These are phyloP conservation scores for Kodamaea alishanica DNA, from an alignment of 1,139 yeast genomes.

Conservation along the genomic window DNA sequence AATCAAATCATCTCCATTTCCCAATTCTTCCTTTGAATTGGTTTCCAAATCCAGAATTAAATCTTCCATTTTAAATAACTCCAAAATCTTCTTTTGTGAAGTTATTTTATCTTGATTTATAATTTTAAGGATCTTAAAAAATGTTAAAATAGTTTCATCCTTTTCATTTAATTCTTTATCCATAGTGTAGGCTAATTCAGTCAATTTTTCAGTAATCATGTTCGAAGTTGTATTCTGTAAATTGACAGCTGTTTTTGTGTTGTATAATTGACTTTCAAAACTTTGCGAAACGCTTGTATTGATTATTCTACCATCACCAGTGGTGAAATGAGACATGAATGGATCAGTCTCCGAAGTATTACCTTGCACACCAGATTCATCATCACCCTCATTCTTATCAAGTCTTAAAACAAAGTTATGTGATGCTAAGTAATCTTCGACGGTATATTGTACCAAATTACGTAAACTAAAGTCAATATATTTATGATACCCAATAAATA, in stretches of 20 bases:
- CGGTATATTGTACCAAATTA: slow-evolving; percentile 69
- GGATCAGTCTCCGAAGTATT: background rate
- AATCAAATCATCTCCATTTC: slow-evolving; percentile 14
- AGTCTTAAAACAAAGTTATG: slow-evolving; percentile 29
- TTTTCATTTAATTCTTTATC: slow-evolving; percentile 40
- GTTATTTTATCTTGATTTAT: slow-evolving; percentile 29
- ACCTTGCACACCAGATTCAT: slow-evolving; percentile 2
- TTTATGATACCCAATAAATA: slow-evolving; percentile 69
- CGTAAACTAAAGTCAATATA: slow-evolving; percentile 56
- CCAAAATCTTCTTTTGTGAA: slow-evolving; percentile 34
- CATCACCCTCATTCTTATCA: slow-evolving; percentile 16
- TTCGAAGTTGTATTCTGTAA: slow-evolving; percentile 35
- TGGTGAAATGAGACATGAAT: slow-evolving; percentile 7
- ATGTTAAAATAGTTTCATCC: slow-evolving; percentile 32
- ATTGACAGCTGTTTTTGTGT: slow-evolving; percentile 37
- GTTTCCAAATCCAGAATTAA: slow-evolving; percentile 25
- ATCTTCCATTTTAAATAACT: slow-evolving; percentile 38
- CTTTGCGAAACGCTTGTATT: slow-evolving; percentile 19
- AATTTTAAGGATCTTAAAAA: slow-evolving; percentile 26
- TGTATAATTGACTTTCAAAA: slow-evolving; percentile 38
- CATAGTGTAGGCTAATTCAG: slow-evolving; percentile 38
- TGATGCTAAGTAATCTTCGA: slow-evolving; percentile 63
- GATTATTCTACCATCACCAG: slow-evolving; percentile 9
- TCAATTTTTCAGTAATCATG: slow-evolving; percentile 36
- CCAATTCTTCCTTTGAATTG: slow-evolving; percentile 11